phyloP scores from a whole-genome alignment of 2,329 filamentous ascomycete species.

The Aspergillus fijiensis region DNA sequence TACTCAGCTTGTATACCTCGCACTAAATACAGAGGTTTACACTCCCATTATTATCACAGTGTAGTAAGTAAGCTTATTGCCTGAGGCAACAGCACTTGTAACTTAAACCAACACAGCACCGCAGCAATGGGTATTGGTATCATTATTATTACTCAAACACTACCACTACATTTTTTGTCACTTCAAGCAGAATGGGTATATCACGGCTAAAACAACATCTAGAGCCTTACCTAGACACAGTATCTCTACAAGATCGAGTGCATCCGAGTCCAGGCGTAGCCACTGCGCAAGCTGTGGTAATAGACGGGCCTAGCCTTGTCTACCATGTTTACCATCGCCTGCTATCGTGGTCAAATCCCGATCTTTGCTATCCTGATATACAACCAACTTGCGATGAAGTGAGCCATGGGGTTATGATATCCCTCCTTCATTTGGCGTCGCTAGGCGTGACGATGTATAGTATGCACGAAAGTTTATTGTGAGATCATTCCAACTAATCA shows the following conservation, averaged over 20 bases:
- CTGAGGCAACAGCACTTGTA: too few relatives aligned
- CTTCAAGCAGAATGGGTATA: slow-evolving; percentile 31
- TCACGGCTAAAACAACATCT: slow-evolving; percentile 34
- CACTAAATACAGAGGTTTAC: too few relatives aligned
- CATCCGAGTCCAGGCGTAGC: slow-evolving; percentile 8
- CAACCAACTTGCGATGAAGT: slow-evolving; percentile 65
- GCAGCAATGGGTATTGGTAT: too few relatives aligned
- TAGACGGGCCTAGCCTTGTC: slow-evolving; percentile 79
- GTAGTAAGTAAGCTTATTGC: too few relatives aligned
- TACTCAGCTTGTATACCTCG: too few relatives aligned
- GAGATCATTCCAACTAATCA: slow-evolving; percentile 14
- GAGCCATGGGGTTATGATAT: slow-evolving; percentile 58
- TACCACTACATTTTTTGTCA: too few relatives aligned
- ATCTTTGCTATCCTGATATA: slow-evolving; percentile 50
- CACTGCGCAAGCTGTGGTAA: slow-evolving; percentile 45
- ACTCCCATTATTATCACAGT: too few relatives aligned
- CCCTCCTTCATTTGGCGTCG: slow-evolving; percentile 60
- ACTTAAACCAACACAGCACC: too few relatives aligned
- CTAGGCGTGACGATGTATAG: slow-evolving; percentile 68
- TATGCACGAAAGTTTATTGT: slow-evolving; percentile 42
- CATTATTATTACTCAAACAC: too few relatives aligned
- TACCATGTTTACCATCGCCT: slow-evolving; percentile 68
- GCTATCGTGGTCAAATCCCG: slow-evolving; percentile 39
- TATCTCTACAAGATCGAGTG: slow-evolving; percentile 19
- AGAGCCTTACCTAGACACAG: slow-evolving; percentile 30